A percentile compares a stretch with the other conserved stretches of the same genome.
Evolutionary conservation across 148 eudicot species (phyloP).

Genomic region (Camellia lanceoleosa): DNA sequence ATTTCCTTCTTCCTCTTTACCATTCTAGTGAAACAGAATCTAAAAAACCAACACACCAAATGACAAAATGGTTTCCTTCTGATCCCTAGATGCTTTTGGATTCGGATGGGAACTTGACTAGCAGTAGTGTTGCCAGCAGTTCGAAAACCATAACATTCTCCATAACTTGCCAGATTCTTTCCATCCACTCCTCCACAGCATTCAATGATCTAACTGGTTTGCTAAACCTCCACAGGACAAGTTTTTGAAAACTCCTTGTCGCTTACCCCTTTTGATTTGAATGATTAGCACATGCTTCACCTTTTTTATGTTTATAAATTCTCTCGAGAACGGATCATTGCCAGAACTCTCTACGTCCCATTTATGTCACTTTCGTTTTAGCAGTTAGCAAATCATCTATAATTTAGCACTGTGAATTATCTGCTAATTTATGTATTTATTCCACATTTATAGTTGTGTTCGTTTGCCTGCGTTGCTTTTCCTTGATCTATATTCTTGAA

Average conservation of each 20-base stretch:
- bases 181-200: too few relatives aligned
- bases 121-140: background rate
- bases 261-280: background rate
- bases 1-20: too few relatives aligned
- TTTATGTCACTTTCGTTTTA: background rate
- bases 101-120: background rate
- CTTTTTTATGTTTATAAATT: background rate
- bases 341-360: too few relatives aligned
- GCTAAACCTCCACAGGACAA: background rate
- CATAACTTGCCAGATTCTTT: background rate
- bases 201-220: too few relatives aligned
- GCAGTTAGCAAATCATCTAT: background rate
- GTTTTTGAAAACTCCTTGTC: background rate
- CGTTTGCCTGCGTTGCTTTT: background rate
- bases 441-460: conserved; percentile 6
- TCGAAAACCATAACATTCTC: background rate
- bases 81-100: conserved; percentile 2
- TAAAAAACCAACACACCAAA: background rate
- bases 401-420: conserved; percentile 1
- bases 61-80: background rate
- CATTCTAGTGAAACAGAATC: background rate
- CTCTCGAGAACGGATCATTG: too few relatives aligned
- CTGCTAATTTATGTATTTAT: background rate
- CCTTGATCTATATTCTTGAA: conserved; percentile 4
- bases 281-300: background rate